Conservation (phyloP, 148 eudicot species). For the Heliamphora exappendiculata region DNA sequence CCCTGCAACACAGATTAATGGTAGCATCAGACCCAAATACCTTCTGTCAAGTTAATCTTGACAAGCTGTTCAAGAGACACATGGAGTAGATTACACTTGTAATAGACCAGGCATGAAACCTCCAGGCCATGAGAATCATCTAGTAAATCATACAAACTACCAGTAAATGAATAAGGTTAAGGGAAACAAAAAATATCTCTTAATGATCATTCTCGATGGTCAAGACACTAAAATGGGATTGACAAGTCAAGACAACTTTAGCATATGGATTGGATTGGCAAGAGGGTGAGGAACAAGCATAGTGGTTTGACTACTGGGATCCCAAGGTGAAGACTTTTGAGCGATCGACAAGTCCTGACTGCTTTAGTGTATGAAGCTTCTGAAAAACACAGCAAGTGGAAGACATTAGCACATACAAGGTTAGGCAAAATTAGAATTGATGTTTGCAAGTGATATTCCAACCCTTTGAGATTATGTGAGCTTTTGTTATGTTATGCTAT, state of each 20-base stretch:
- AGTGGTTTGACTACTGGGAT: too few relatives aligned
- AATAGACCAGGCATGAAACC: background rate
- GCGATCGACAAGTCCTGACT: too few relatives aligned
- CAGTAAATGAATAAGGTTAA: background rate
- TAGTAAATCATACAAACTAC: background rate
- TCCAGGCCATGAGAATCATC: background rate
- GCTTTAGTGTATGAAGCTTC: background rate
- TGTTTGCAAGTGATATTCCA: background rate
- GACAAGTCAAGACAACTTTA: background rate
- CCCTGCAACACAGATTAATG: constrained; percentile 44
- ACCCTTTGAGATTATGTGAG: too few relatives aligned
- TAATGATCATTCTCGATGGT: background rate
- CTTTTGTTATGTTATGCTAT: too few relatives aligned
- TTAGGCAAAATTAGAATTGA: background rate
- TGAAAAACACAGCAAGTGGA: background rate
- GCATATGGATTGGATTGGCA: too few relatives aligned
- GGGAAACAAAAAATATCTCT: background rate
- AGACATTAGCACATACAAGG: background rate
- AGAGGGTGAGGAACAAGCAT: too few relatives aligned
- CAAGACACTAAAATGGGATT: background rate
- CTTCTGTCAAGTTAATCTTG: background rate
- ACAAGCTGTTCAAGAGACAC: background rate
- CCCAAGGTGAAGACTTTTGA: too few relatives aligned
- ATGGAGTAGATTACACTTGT: background rate
- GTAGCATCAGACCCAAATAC: constrained; percentile 1